Base-by-base conservation (phyloP, 1,284 basidiomycete genomes). In the Takashimella koratensis region DNA sequence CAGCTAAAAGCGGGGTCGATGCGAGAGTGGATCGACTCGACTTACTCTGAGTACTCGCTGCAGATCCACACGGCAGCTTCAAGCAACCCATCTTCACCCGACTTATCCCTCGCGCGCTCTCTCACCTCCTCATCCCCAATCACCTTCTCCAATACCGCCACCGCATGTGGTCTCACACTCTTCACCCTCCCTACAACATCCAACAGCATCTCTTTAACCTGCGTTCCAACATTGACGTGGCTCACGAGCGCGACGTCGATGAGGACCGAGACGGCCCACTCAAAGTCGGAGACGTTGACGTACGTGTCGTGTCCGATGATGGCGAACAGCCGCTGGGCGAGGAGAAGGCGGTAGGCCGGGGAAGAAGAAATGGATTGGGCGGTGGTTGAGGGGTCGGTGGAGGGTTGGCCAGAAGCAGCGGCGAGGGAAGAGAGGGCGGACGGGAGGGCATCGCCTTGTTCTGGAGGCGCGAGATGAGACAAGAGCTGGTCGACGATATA, bases 21-120 rank as follows among this genome's bases (percentile, higher is more conserved):
- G n/a, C n/a, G n/a, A 16, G 25, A 10, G 16, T 25, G 16, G 11
- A 3, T 45, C 42, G 41, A 19, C 45, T 3, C 13, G 53, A 80
- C 86, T 61, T 55, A 86, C 86, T 83, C 80, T 80, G 87, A 86
- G 71, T 92, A 93, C 74, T 98, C 96, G 23, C 94, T 94, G 62
- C 89, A 91, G 59, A 97, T 88, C 88, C 90, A 97, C 1, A 91
- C 90, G 4, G 91, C 92, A 2, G 93, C 94, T 80, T 88, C 90
- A 1, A 97, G 77, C 6, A 95, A 82, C 60, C 94, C 90, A 1
- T 85, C 82, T 65, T 87, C 90, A 53, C 70, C 83, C 79, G 40
- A 83, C 79, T 60, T 63, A 10, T 84, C 84, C 44, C 79, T 67
- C 6, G 69, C 74, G 16, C 65, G 62, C 39, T 76, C 75, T 24